These are phyloP conservation scores for Aureobasidium musti DNA, from an alignment of 2,329 filamentous ascomycete species.

Conservation along the genomic window DNA sequence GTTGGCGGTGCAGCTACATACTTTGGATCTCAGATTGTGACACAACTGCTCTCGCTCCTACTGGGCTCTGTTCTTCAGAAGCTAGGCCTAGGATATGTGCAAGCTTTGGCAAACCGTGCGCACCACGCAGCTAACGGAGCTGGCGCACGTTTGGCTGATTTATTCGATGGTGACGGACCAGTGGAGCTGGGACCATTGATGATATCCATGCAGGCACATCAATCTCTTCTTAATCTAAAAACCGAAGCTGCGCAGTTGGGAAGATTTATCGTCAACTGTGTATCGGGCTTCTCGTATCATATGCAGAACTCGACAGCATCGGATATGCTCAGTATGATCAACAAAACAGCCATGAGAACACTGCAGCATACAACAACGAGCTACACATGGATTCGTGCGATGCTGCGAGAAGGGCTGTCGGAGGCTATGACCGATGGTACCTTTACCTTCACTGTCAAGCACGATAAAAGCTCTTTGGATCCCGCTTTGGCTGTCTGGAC, in stretches of 20 bases:
- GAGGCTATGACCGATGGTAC: conserved; percentile 24
- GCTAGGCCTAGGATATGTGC: neutral
- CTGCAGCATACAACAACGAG: neutral
- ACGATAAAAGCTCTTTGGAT: conserved; percentile 39
- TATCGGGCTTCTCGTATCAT: neutral
- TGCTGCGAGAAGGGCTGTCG: neutral
- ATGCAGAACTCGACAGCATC: conserved; percentile 4
- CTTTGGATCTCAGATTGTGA: conserved; percentile 10
- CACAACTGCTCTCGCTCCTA: conserved; percentile 2
- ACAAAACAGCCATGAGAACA: neutral
- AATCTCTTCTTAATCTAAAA: conserved; percentile 29
- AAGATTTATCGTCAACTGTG: neutral
- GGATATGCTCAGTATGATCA: neutral
- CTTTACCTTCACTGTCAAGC: conserved; percentile 29
- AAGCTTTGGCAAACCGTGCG: conserved; percentile 10
- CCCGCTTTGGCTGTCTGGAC: conserved; percentile 48
- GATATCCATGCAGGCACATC: conserved; percentile 30
- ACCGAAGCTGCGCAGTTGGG: neutral
- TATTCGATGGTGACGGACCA: conserved; percentile 20
- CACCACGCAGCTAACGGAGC: conserved; percentile 14
- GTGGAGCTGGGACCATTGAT: conserved; percentile 25
- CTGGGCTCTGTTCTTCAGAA: conserved; percentile 4
- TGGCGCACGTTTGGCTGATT: conserved; percentile 3
- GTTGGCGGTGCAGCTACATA: conserved; percentile 44
- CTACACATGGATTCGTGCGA: conserved; percentile 3